Percentiles rank a stretch among this genome's conserved stretches.
Evolutionary conservation across 495 filamentous ascomycete species (phyloP).

Genomic region (Podospora anserina): DNA sequence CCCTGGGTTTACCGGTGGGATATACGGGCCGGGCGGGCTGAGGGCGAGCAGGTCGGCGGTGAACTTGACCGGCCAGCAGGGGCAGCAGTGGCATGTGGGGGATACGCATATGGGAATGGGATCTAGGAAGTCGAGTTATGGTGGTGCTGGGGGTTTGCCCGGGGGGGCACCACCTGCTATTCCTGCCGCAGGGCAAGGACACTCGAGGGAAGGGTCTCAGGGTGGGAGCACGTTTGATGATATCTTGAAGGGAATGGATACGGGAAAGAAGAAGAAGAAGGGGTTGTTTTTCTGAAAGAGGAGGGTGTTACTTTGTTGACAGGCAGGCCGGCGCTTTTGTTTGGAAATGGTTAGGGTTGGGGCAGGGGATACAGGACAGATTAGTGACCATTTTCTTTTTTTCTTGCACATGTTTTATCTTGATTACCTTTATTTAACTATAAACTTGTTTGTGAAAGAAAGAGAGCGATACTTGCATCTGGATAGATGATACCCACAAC

Average conservation of each 20-base stretch:
- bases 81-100: neutral
- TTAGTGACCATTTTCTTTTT: neutral
- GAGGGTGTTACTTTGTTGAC: neutral
- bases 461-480: constrained; percentile 10
- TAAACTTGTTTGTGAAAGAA: neutral
- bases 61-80: constrained; percentile 9
- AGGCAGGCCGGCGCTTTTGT: neutral
- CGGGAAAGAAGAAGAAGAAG: constrained; percentile 44
- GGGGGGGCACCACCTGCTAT: neutral
- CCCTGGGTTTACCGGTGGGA: neutral
- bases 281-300: constrained; percentile 38
- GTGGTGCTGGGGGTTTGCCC: neutral
- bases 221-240: constrained; percentile 61
- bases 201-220: constrained; percentile 10
- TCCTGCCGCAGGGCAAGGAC: constrained; percentile 6
- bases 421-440: neutral
- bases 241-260: constrained; percentile 54
- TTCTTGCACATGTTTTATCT: neutral
- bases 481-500: constrained; percentile 19
- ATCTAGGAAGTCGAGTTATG: constrained; percentile 17
- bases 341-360: neutral
- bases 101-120: neutral
- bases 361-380: neutral
- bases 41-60: constrained; percentile 16
- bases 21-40: neutral